These are phyloP conservation scores for Trametes cinnabarina DNA, from an alignment of 768 basidiomycete species.

Conservation along the genomic window DNA sequence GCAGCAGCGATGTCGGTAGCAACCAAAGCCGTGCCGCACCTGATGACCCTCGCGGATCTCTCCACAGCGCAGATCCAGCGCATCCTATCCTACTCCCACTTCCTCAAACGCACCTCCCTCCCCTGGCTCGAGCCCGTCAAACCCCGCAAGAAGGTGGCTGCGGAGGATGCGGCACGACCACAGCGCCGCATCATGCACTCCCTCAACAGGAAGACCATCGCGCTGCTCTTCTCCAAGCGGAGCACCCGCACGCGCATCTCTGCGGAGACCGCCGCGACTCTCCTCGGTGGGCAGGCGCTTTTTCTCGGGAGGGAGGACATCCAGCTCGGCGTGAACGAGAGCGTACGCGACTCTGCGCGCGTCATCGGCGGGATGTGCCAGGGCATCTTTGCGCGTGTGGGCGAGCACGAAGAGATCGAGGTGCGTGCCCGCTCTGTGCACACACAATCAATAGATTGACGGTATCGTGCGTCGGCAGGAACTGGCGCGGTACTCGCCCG, in stretches of 20 bases:
- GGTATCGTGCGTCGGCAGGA: constrained; percentile 58
- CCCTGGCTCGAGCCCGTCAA: constrained; percentile 60
- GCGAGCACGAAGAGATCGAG: constrained; percentile 90
- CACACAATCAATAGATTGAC: background rate
- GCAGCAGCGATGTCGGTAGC: background rate
- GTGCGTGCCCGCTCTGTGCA: constrained; percentile 38
- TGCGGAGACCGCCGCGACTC: constrained; percentile 74
- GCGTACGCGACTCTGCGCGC: constrained; percentile 73
- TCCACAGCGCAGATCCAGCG: constrained; percentile 68
- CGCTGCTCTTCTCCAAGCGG: constrained; percentile 89
- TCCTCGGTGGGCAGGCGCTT: constrained; percentile 86
- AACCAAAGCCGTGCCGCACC: constrained; percentile 49
- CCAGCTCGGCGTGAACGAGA: constrained; percentile 95
- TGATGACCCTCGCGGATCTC: constrained; percentile 90
- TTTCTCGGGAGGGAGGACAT: constrained; percentile 91
- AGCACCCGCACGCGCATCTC: constrained; percentile 90
- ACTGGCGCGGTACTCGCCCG: constrained; percentile 84
- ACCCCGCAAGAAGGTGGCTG: background rate
- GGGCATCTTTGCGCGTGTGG: constrained; percentile 96
- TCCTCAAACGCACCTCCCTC: constrained; percentile 58
- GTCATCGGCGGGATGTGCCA: constrained; percentile 95
- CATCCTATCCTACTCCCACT: constrained; percentile 60
- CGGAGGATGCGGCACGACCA: too few relatives aligned
- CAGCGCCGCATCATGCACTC: constrained; percentile 26
- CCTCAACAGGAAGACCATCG: constrained; percentile 79